Conservation (phyloP, 768 basidiomycete genomes). For the Boletus tylopilopsis region DNA sequence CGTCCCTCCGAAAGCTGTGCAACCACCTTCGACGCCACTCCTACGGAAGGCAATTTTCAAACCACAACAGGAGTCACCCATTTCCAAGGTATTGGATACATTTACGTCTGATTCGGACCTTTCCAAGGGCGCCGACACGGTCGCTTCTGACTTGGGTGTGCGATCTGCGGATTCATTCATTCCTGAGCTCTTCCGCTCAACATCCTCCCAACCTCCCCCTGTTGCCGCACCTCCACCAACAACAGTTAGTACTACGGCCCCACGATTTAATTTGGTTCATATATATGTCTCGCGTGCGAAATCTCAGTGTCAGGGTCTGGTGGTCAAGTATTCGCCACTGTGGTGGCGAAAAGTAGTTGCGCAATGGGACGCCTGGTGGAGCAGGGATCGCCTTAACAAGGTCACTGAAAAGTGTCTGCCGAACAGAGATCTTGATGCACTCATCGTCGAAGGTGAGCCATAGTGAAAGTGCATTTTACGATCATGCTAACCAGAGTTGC, state of each 20-base stretch:
- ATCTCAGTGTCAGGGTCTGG: not conserved
- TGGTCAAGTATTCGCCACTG: conserved; percentile 30
- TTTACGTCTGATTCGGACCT: conserved; percentile 60
- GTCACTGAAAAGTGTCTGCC: conserved; percentile 54
- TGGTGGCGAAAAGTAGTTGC: conserved; percentile 24
- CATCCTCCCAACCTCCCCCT: conserved; percentile 20
- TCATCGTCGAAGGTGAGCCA: conserved; percentile 54
- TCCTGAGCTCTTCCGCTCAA: conserved; percentile 49
- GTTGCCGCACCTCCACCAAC: conserved; percentile 9
- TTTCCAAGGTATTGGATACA: conserved; percentile 49
- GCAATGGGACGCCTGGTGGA: conserved; percentile 51
- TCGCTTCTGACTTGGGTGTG: conserved; percentile 32
- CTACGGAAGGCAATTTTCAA: conserved; percentile 41
- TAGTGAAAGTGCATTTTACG: not conserved
- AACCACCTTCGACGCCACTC: conserved; percentile 34
- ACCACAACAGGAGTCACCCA: conserved; percentile 43
- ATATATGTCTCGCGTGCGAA: conserved; percentile 1
- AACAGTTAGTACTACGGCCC: not conserved
- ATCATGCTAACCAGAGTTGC: conserved; percentile 1
- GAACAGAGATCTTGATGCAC: conserved; percentile 57
- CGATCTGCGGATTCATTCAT: conserved; percentile 32
- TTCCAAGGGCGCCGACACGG: conserved; percentile 46
- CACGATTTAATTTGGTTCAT: not conserved
- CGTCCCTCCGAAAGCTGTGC: conserved; percentile 24
- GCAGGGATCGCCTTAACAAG: conserved; percentile 47